phyloP scores from a whole-genome alignment of 129 eudicot genomes.

The Apium graveolens region DNA sequence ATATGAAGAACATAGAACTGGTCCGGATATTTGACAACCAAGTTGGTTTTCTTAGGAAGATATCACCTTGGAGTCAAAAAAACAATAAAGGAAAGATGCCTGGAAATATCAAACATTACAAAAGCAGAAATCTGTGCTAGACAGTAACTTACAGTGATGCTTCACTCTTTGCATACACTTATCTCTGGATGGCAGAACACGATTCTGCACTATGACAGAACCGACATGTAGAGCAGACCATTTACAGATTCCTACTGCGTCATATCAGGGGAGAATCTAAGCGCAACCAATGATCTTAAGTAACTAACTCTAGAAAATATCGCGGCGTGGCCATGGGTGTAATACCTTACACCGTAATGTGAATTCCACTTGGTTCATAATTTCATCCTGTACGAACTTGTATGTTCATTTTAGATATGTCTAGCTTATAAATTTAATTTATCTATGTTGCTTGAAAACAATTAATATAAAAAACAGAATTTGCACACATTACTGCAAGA shows the following conservation, averaged over 20 bases:
- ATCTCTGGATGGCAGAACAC: slow-evolving; percentile 3
- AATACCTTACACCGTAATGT: too few species aligned
- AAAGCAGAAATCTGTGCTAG: slow-evolving; percentile 8
- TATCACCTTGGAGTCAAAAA: background rate
- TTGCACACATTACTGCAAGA: too few species aligned
- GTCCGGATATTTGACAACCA: background rate
- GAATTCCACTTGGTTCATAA: too few species aligned
- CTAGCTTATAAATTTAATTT: too few species aligned
- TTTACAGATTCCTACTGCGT: background rate
- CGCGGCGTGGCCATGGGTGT: too few species aligned
- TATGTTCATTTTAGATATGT: background rate
- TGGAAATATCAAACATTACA: background rate
- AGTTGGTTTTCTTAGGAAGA: background rate
- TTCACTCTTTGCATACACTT: background rate
- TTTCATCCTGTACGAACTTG: background rate
- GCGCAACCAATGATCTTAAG: too few species aligned
- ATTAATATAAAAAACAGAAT: too few species aligned
- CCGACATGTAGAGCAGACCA: slow-evolving; percentile 3
- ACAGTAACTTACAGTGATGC: background rate
- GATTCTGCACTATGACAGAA: background rate
- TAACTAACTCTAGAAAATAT: too few species aligned
- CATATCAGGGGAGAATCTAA: background rate
- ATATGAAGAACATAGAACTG: background rate
- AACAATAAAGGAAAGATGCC: background rate
- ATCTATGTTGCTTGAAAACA: too few species aligned